A percentile compares a stretch with the other conserved stretches of the same genome.
Evolutionary conservation across 2,329 filamentous ascomycete genomes (phyloP).

Genomic region (Eutypa lata): DNA sequence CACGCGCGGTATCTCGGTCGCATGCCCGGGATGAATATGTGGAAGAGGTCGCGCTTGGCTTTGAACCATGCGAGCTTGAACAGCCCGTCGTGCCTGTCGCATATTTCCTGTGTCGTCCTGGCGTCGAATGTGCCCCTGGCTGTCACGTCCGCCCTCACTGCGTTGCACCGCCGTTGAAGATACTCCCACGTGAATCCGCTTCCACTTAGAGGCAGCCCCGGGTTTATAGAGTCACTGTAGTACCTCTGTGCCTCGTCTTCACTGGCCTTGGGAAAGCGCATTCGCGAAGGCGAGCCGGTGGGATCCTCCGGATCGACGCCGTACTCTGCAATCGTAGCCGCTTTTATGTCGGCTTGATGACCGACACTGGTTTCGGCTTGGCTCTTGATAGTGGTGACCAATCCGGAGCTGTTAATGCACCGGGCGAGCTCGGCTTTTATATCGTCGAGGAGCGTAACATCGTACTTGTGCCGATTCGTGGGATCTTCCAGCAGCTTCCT

Average conservation of each 20-base stretch:
- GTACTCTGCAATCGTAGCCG: neutral
- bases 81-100: neutral
- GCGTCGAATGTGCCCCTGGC: neutral
- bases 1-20: conserved; percentile 10
- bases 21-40: conserved; percentile 7
- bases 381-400: neutral
- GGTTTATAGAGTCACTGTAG: neutral
- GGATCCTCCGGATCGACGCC: neutral
- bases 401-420: neutral
- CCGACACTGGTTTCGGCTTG: neutral
- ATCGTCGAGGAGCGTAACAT: neutral
- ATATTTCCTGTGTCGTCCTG: neutral
- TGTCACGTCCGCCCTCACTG: neutral
- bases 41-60: neutral
- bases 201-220: neutral
- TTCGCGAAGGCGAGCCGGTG: neutral
- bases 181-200: neutral
- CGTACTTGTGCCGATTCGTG: neutral
- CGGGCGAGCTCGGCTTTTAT: neutral
- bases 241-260: neutral
- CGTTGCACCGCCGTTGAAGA: neutral
- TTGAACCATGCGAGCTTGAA: conserved; percentile 1
- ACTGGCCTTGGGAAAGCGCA: neutral
- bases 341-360: neutral
- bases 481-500: neutral